phyloP scores from a whole-genome alignment of 345 rosid genomes.

The Bruguiera gymnorhiza region DNA sequence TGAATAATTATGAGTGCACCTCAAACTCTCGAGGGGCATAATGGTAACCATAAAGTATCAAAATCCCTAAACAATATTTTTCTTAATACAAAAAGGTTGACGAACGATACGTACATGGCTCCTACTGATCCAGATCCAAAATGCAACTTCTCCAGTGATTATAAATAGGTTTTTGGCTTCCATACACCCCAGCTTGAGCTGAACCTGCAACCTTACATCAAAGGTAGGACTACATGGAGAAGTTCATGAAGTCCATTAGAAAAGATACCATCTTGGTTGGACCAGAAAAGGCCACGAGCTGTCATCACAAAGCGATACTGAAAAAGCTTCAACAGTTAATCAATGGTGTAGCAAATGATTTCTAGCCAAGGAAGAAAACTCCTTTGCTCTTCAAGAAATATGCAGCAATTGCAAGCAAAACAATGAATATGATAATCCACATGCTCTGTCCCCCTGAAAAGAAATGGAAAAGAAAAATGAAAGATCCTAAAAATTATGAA shows the following conservation, averaged over 20 bases:
- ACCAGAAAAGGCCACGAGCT: neutral
- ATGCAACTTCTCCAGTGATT: neutral
- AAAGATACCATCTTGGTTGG: neutral
- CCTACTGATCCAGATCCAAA: neutral
- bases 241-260: too few relatives aligned
- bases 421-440: constrained; percentile 37
- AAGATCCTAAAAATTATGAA: neutral
- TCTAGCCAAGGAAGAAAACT: constrained; percentile 13
- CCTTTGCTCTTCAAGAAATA: constrained; percentile 35
- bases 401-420: constrained; percentile 37
- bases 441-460: constrained; percentile 40
- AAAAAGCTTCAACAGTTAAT: neutral
- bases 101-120: neutral
- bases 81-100: too few relatives aligned
- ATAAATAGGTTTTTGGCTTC: too few relatives aligned
- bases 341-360: neutral
- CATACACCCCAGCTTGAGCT: neutral
- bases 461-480: neutral
- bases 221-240: neutral
- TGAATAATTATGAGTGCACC: too few relatives aligned
- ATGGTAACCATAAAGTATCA: too few relatives aligned
- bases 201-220: neutral
- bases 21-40: too few relatives aligned
- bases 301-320: neutral
- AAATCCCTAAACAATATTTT: too few relatives aligned